Evolutionary conservation across 2,329 filamentous ascomycete genomes (phyloP).

Genomic region (Paecilomyces niveus): DNA sequence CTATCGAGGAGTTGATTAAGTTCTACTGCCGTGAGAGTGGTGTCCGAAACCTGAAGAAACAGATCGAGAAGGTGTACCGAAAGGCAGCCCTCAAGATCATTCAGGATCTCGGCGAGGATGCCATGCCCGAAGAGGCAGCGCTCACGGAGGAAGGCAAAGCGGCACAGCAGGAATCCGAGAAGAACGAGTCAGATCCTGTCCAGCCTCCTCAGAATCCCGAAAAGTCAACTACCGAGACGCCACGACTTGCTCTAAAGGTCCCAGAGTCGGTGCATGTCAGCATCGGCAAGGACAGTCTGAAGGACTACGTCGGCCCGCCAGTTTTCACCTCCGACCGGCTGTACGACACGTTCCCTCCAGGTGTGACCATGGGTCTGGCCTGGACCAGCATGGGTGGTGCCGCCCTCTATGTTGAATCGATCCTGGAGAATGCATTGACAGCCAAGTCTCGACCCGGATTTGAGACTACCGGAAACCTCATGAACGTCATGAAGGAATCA

Average conservation of each 20-base stretch:
- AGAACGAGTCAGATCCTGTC: constrained; percentile 46
- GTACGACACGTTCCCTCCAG: constrained; percentile 87
- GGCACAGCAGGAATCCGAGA: constrained; percentile 54
- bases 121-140: constrained; percentile 70
- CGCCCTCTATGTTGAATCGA: constrained; percentile 94
- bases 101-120: constrained; percentile 82
- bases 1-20: constrained; percentile 95
- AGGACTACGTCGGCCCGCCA: constrained; percentile 93
- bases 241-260: constrained; percentile 71
- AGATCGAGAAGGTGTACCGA: constrained; percentile 97
- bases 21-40: constrained; percentile 97
- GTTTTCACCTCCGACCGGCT: constrained; percentile 93
- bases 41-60: constrained; percentile 96
- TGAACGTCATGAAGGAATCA: constrained; percentile 97
- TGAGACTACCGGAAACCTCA: constrained; percentile 90
- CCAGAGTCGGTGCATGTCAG: constrained; percentile 79
- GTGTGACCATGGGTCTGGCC: constrained; percentile 94
- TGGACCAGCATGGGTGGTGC: constrained; percentile 98
- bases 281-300: constrained; percentile 83
- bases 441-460: constrained; percentile 68
- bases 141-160: constrained; percentile 80
- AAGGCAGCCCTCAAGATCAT: constrained; percentile 98
- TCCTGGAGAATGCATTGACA: constrained; percentile 75
- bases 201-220: constrained; percentile 53
- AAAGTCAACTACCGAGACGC: constrained; percentile 45